These are phyloP conservation scores for Psidium friedrichsthalianum DNA, from an alignment of 345 rosid genomes.

Conservation along the genomic window DNA sequence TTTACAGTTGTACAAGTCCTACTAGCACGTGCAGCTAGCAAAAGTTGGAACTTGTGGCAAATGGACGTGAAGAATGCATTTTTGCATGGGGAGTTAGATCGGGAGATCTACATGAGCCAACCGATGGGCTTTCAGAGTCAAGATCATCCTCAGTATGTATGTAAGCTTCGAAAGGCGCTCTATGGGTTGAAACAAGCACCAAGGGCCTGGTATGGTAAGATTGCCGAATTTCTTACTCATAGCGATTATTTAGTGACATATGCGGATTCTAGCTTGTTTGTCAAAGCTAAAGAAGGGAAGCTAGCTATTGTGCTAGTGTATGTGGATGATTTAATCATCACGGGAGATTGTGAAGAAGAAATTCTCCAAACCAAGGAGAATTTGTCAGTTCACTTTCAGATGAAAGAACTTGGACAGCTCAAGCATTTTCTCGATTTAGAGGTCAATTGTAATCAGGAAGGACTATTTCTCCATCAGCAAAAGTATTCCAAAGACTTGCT, in stretches of 20 bases:
- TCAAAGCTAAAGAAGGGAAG: not conserved
- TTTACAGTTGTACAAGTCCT: no score
- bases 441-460: not conserved
- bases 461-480: not conserved
- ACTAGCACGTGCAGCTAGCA: no score
- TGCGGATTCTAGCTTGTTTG: not conserved
- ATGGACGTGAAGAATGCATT: no score
- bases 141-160: not conserved
- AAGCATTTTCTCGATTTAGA: slow-evolving; percentile 4
- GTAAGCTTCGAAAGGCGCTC: not conserved
- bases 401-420: slow-evolving; percentile 1
- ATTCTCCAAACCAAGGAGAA: not conserved
- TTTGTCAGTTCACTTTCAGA: not conserved
- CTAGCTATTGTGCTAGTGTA: not conserved
- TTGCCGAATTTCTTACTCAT: not conserved
- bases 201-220: slow-evolving; percentile 1
- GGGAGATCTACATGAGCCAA: no score
- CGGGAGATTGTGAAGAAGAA: not conserved
- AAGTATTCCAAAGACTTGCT: no score
- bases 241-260: not conserved
- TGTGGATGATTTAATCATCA: not conserved
- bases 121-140: not conserved
- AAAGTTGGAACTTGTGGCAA: no score
- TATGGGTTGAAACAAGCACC: not conserved
- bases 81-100: no score